Base-by-base conservation (phyloP, 2,329 filamentous ascomycete genomes). In the Nigrospora osmanthi region DNA sequence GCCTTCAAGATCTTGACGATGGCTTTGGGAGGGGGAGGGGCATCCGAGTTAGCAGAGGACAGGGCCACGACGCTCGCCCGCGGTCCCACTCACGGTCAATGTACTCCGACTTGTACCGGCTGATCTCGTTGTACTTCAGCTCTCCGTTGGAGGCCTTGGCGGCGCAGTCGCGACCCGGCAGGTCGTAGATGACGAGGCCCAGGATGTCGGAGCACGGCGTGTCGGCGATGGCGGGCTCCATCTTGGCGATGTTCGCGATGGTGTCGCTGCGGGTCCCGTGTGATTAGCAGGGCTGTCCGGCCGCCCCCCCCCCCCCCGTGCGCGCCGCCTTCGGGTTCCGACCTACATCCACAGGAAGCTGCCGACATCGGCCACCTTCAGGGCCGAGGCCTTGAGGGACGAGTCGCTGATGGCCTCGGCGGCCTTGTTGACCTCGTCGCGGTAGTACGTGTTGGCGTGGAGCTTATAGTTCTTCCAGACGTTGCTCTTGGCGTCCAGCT, bases 121-220 rank as follows among this genome's bases (percentile, higher is more conserved):
- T 59, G 34, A 72, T 60, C 48, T 76, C 73, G 40, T 65, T 68
- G 50, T 74, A 64, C 46, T 67, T 67, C 28, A 79, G 72, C 60
- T 80, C 76, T 59, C 76, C 76, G 60, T 80, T 80, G 56, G 74
- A 78, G 35, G 76, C 76, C 39, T 72, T 70, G n/a, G 76, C 76
- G 42, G 75, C 73, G 56, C 76, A 80, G 63, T 80, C 76, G 62
- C 76, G 73, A 50, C 77, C 75, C 30, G 76, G 77, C 16, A 80
- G 68, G 59, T 80, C 71, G 60, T 80, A 80, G 51, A 80, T 69
- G 49, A 80, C 75, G 39, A 80, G 68, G 52, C 64, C 65, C 19
- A 64, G 60, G 47, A 65, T 59, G 53, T 69, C 64, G 6, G 61
- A 60, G 44, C 60, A 60, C 48, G 64, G 66, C 44, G 73, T 68